phyloP scores from a whole-genome alignment of 78 protist genomes.

The Polysphondylium violaceum region DNA sequence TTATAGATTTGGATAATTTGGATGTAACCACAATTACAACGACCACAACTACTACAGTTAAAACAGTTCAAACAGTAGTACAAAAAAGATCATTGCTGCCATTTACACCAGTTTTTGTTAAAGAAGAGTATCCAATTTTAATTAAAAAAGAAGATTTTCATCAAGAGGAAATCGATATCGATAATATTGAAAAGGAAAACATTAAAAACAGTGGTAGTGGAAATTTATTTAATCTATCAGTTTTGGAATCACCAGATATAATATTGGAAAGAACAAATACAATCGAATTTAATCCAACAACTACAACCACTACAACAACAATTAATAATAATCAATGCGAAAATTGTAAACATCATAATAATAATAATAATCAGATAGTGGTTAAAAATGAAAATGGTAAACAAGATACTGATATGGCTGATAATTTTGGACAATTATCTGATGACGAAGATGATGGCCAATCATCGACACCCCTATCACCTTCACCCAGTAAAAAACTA shows the following conservation, averaged over 20 bases:
- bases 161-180: not conserved
- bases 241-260: not conserved
- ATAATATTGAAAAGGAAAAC: not conserved
- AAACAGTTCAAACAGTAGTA: slow-evolving; percentile 8
- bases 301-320: too few species aligned
- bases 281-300: not conserved
- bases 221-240: not conserved
- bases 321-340: not conserved
- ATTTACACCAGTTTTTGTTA: not conserved
- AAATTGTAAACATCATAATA: not conserved
- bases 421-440: not conserved
- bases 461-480: not conserved
- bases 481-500: not conserved
- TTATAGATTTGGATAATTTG: slow-evolving; percentile 10
- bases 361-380: not conserved
- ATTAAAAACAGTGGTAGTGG: not conserved
- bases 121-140: slow-evolving; percentile 4
- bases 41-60: slow-evolving; percentile 8
- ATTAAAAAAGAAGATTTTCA: slow-evolving; percentile 41
- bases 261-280: too few species aligned
- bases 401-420: not conserved
- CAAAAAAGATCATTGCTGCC: not conserved
- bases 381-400: not conserved
- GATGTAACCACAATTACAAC: slow-evolving; percentile 21
- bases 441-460: not conserved